phyloP scores from a whole-genome alignment of 257 asterid species.

The Nicotiana otophora region DNA sequence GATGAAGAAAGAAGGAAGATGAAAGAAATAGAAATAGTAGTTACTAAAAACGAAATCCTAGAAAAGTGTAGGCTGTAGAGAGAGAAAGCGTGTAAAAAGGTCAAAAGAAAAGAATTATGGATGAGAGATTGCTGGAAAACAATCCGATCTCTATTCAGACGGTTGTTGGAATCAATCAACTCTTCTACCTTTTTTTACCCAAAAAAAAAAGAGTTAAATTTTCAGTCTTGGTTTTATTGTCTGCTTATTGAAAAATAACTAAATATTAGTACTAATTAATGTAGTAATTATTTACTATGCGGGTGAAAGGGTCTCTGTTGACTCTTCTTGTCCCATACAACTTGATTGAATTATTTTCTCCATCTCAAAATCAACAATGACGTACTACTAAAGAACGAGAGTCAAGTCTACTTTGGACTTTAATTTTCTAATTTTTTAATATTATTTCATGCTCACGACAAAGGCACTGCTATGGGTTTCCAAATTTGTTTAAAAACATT shows the following conservation, averaged over 20 bases:
- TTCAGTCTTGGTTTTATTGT: background rate
- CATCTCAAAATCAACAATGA: background rate
- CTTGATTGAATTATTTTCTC: background rate
- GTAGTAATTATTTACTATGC: background rate
- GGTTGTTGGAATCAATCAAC: slow-evolving; percentile 42
- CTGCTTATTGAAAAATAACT: background rate
- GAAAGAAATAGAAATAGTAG: background rate
- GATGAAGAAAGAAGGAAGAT: background rate
- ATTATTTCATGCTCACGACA: background rate
- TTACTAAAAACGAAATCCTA: background rate
- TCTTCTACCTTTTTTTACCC: background rate
- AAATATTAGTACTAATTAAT: background rate
- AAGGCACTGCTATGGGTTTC: too few relatives aligned
- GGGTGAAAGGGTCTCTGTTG: background rate
- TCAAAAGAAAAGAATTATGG: slow-evolving; percentile 35
- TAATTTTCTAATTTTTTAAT: background rate
- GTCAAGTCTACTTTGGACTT: background rate
- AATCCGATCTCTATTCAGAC: slow-evolving; percentile 26
- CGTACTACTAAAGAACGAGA: background rate
- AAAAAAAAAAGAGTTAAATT: background rate
- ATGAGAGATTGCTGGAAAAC: slow-evolving; percentile 20
- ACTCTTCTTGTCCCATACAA: background rate
- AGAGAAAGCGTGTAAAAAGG: slow-evolving; percentile 22
- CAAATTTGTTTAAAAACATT: too few relatives aligned
- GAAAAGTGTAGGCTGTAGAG: slow-evolving; percentile 14